These are phyloP conservation scores for Trypanosoma boissoni DNA, from an alignment of 208 protist genomes.

Conservation along the genomic window DNA sequence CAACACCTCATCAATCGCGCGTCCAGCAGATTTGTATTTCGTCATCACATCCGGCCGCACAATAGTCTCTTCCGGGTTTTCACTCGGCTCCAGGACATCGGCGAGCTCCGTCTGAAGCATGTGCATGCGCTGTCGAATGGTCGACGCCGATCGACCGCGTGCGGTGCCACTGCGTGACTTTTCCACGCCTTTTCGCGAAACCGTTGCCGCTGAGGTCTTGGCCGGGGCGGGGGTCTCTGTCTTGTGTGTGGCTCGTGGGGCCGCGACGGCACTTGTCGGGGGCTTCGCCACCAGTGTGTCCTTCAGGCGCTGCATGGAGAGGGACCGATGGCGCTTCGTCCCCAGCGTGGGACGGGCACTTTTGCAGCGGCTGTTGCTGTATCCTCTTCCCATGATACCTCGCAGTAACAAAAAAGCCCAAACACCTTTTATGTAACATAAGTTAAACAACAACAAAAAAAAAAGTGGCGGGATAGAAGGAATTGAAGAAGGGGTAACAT, in stretches of 20 bases:
- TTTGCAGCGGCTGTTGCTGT: slow-evolving; percentile 74
- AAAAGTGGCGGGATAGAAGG: too few species aligned
- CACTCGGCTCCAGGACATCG: slow-evolving; percentile 59
- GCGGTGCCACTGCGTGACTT: background rate
- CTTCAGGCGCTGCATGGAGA: slow-evolving; percentile 23
- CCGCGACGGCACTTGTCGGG: background rate
- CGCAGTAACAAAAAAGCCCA: background rate
- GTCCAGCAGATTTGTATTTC: slow-evolving; percentile 94
- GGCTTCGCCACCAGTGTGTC: slow-evolving; percentile 1
- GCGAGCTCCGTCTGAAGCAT: slow-evolving; percentile 53
- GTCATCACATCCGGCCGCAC: slow-evolving; percentile 90
- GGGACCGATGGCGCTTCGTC: slow-evolving; percentile 52
- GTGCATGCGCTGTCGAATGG: slow-evolving; percentile 52
- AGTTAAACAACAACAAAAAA: too few species aligned
- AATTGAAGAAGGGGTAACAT: too few species aligned
- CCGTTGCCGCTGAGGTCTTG: background rate
- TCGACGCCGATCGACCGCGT: slow-evolving; percentile 22
- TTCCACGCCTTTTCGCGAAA: slow-evolving; percentile 21
- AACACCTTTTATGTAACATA: too few species aligned
- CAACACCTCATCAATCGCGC: slow-evolving; percentile 92
- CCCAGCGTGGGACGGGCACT: slow-evolving; percentile 70
- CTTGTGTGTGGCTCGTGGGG: slow-evolving; percentile 1
- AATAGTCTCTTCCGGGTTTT: slow-evolving; percentile 76
- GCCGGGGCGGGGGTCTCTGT: background rate
- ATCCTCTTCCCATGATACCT: slow-evolving; percentile 69